Evolutionary conservation across 2,329 filamentous ascomycete genomes (phyloP), one percentile per base, ranked within the genome.

Genomic region (Sclerotinia glacialis): DNA sequence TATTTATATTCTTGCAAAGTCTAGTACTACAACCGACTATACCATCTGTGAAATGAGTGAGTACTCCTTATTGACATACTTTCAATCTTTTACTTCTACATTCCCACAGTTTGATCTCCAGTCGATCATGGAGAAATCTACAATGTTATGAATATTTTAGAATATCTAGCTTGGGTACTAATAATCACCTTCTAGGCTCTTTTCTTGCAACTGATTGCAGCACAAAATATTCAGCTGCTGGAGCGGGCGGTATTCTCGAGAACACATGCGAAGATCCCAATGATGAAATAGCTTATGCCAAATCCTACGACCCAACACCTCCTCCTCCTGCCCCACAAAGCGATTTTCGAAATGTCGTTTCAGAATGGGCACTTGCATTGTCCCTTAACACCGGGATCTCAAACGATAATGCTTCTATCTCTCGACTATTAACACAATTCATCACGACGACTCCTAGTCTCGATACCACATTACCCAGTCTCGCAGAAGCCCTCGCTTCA

Each of bases 401-500:
- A 8, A 83, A 85, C 68, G 81, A 78, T 52, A 84, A 87, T 66
- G 84, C 87, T 0, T 85, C 83, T 49, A 88, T 86, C 69, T 80
- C 83, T 21, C 83, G 85, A 0, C 80, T 89, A 18, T 76, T 87
- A 11, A 85, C 84, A 34, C 82, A 89, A 69, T 76, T 85, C 16
- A 80, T 85, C 6, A 80, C 85, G 0, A 72, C 74, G 8, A 68
- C 73, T 12, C 55, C 64, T 2, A 60, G 62, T 14, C 62, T 74
- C 2, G 68, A 64, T 28, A 37, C 80, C 0, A 73, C 77, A 0
- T 76, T 88, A 0, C 91, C 91, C 0, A 91, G 87, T 2, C 81
- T 91, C n/a, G 87, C 86, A 0, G 91, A 95, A 76, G 88, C 88
- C 0, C 75, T 95, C 0, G 89, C 90, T 0, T 89, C 92, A 0